These are phyloP conservation scores for Ophidiomyces ophidiicola DNA, from an alignment of 2,329 filamentous ascomycete species.

Conservation along the genomic window DNA sequence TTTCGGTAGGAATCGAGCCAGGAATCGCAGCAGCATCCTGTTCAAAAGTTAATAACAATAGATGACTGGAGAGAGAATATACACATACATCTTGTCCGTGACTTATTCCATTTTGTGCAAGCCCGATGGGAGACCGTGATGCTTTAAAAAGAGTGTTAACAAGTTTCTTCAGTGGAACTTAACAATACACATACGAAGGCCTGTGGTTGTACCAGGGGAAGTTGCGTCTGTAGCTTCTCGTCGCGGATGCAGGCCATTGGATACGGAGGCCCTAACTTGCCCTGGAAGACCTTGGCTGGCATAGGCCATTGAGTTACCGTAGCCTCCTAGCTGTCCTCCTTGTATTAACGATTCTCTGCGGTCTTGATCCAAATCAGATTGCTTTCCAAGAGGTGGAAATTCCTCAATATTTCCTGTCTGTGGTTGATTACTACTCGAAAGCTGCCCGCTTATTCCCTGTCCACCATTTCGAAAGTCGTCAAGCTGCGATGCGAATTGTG, in stretches of 20 bases:
- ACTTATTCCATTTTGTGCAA: slow-evolving; percentile 32
- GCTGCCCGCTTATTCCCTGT: slow-evolving; percentile 42
- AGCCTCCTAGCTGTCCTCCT: slow-evolving; percentile 35
- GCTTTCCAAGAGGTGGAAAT: slow-evolving; percentile 48
- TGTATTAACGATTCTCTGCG: slow-evolving; percentile 23
- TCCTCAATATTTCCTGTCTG: slow-evolving; percentile 48
- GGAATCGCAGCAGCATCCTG: slow-evolving; percentile 27
- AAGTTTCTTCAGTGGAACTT: slow-evolving; percentile 9
- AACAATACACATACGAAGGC: slow-evolving; percentile 19
- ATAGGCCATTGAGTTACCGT: slow-evolving; percentile 31
- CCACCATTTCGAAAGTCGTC: slow-evolving; percentile 48
- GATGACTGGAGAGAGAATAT: not conserved
- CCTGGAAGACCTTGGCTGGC: slow-evolving; percentile 31
- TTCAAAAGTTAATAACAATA: slow-evolving; percentile 14
- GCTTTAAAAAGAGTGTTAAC: slow-evolving; percentile 16
- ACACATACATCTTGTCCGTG: slow-evolving; percentile 32
- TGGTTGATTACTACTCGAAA: slow-evolving; percentile 39
- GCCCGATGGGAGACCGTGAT: slow-evolving; percentile 34
- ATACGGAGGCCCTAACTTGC: slow-evolving; percentile 24
- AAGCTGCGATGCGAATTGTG: slow-evolving; percentile 41
- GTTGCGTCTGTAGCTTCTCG: slow-evolving; percentile 26
- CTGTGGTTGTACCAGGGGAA: slow-evolving; percentile 25
- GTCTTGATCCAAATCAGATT: slow-evolving; percentile 18
- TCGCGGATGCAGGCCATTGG: slow-evolving; percentile 27
- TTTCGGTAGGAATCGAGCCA: slow-evolving; percentile 17